Base-by-base conservation (phyloP, 495 filamentous ascomycete genomes). In the Paragyromitra xinjiangensis region DNA sequence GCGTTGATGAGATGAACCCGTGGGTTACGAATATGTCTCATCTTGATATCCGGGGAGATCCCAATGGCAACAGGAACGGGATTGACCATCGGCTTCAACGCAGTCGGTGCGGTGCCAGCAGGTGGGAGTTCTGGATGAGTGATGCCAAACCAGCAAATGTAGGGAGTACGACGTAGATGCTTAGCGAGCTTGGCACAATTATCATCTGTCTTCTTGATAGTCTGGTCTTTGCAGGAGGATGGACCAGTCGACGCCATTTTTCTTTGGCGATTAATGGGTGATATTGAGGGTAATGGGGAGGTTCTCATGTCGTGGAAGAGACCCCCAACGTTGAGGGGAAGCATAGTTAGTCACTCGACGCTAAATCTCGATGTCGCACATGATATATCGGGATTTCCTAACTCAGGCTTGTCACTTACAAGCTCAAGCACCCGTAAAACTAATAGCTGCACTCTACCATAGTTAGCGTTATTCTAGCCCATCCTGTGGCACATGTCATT, bases 61-160 rank as follows among this genome's bases (percentile, higher is more conserved):
- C 76, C 72, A 8, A 78, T 50, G 40, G 76, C 37, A 9, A 77
- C 77, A 2, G 77, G 77, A 14, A 78, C 61, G 22, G 66, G 77
- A 26, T 71, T 71, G 40, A 79, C 73, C 37, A 78, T 78, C 19
- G 77, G 73, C 3, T 29, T 12, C 29, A 29, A 45, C 6, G 19
- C 59, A n/a, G 24, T 77, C 12, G 77, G 77, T 14, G 45, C 51
- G 0, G 77, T 78, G 3, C 74, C 74, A 12, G 40, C 34, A 7
- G 66, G 77, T 22, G 77, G 77, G 4, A 78, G 73, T 1, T 64
- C 51, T 3, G 76, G 76, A n/a, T 77, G 73, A 9, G 66, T 65
- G 45, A 78, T 58, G 16, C 58, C 73, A 6, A 79, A 78, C 73
- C 61, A 77, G 59, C 40, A 68, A 37, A 77, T 77, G 61, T 77